A percentile compares a stretch with the other conserved stretches of the same genome.
Evolutionary conservation across 768 basidiomycete genomes (phyloP).

Genomic region (Hysterangium stoloniferum): DNA sequence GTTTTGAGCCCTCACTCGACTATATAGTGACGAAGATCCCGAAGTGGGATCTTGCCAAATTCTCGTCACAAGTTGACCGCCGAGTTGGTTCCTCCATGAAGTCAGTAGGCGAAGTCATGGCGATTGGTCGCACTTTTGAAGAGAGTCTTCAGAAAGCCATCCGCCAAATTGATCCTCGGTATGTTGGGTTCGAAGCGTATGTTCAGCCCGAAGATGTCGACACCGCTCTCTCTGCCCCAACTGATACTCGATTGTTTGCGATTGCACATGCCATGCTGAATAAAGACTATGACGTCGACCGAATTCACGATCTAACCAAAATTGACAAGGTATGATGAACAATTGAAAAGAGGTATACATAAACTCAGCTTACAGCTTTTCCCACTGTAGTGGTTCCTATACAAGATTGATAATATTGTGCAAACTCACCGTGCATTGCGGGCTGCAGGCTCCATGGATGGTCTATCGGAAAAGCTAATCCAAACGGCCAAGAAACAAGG

Average conservation of each 20-base stretch:
- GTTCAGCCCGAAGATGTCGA: slow-evolving; percentile 83
- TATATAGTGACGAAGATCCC: slow-evolving; percentile 99
- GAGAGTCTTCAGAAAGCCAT: slow-evolving; percentile 98
- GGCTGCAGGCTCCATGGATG: slow-evolving; percentile 58
- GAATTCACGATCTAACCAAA: slow-evolving; percentile 89
- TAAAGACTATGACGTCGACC: slow-evolving; percentile 83
- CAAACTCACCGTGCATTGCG: slow-evolving; percentile 74
- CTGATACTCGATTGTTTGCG: slow-evolving; percentile 93
- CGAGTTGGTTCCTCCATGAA: slow-evolving; percentile 98
- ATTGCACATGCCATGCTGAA: slow-evolving; percentile 98
- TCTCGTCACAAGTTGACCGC: slow-evolving; percentile 87
- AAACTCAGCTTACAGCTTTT: not conserved
- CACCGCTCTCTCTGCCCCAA: slow-evolving; percentile 69
- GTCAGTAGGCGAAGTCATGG: slow-evolving; percentile 99
- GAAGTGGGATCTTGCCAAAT: slow-evolving; percentile 99
- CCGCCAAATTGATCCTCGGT: slow-evolving; percentile 93
- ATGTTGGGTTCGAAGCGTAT: slow-evolving; percentile 96
- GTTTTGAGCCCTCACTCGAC: slow-evolving; percentile 97
- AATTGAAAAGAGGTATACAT: not conserved
- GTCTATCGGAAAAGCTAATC: slow-evolving; percentile 71
- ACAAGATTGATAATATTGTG: slow-evolving; percentile 99
- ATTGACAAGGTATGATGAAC: slow-evolving; percentile 74
- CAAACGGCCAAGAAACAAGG: slow-evolving; percentile 87
- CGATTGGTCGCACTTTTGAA: slow-evolving; percentile 97
- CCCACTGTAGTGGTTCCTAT: slow-evolving; percentile 83